Conservation (phyloP, 2,329 filamentous ascomycete species). For the Alternaria sp. region DNA sequence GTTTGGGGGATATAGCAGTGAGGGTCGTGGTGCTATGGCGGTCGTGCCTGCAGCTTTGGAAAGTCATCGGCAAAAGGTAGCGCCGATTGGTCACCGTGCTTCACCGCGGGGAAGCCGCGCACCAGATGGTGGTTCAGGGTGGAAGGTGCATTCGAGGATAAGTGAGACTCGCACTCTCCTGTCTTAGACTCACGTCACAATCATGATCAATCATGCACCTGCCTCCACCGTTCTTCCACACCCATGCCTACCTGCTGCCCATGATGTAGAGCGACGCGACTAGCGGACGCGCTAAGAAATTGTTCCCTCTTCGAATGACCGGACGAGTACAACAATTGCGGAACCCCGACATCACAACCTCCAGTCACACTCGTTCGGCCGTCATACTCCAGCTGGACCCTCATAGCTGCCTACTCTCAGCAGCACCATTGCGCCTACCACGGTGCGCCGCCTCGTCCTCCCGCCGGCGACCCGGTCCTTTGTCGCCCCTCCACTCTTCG, state of each 20-base stretch:
- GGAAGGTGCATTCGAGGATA: not conserved
- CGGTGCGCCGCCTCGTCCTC: slow-evolving; percentile 22
- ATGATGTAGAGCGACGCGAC: not conserved
- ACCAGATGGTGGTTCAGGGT: not conserved
- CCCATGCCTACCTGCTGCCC: not conserved
- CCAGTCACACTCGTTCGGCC: not conserved
- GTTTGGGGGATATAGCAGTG: not conserved
- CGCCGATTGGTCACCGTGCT: slow-evolving; percentile 7
- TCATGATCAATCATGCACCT: not conserved
- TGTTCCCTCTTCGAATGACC: slow-evolving; percentile 1
- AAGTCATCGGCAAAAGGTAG: slow-evolving; percentile 19
- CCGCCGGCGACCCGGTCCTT: slow-evolving; percentile 21
- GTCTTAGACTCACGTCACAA: not conserved
- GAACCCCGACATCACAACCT: not conserved
- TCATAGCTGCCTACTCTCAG: not conserved
- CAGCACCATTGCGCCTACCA: slow-evolving; percentile 7
- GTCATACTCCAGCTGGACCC: not conserved
- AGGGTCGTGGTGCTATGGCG: not conserved
- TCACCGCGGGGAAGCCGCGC: slow-evolving; percentile 11
- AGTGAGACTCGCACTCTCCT: not conserved
- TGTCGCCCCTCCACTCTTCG: slow-evolving; percentile 21
- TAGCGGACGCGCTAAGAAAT: slow-evolving; percentile 14
- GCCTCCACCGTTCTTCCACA: no score
- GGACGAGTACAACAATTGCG: not conserved
- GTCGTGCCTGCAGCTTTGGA: slow-evolving; percentile 20